phyloP scores from a whole-genome alignment of 768 basidiomycete species.

The Collybiopsis luxurians region DNA sequence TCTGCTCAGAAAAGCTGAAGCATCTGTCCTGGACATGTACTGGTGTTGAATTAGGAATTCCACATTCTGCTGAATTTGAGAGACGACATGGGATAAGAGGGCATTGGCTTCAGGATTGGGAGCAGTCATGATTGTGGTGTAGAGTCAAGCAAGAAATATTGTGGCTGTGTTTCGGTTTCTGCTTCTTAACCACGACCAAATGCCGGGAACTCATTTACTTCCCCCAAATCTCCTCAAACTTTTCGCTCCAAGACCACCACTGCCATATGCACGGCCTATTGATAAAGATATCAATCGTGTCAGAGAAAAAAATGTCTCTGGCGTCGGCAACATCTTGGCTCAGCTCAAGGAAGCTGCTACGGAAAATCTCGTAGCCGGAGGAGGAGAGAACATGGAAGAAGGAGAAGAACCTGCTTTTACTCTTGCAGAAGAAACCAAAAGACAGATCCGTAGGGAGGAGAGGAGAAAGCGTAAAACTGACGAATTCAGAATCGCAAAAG shows the following conservation, averaged over 20 bases:
- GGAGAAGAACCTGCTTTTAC: constrained; percentile 82
- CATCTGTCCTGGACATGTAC: constrained; percentile 45
- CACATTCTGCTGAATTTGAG: constrained; percentile 54
- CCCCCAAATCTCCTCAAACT: constrained; percentile 96
- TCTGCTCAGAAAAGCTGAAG: constrained; percentile 41
- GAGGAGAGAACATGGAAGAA: constrained; percentile 73
- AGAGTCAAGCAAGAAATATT: background rate
- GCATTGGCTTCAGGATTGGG: constrained; percentile 26
- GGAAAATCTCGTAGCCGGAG: constrained; percentile 54
- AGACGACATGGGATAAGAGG: constrained; percentile 51
- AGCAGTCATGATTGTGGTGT: background rate
- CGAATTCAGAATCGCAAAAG: constrained; percentile 77
- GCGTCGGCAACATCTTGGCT: constrained; percentile 74
- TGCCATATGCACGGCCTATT: constrained; percentile 83
- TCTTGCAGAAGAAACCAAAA: constrained; percentile 78
- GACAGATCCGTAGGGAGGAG: constrained; percentile 75
- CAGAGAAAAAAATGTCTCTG: constrained; percentile 62
- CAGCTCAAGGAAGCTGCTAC: constrained; percentile 79
- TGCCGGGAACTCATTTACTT: constrained; percentile 82
- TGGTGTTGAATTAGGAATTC: constrained; percentile 50
- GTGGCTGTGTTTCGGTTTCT: background rate
- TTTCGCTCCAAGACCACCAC: constrained; percentile 89
- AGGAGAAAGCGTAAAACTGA: constrained; percentile 74
- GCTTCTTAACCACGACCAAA: constrained; percentile 15
- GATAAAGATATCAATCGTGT: constrained; percentile 82